phyloP scores from a whole-genome alignment of 2,329 filamentous ascomycete species.

The Emericellopsis atlantica region DNA sequence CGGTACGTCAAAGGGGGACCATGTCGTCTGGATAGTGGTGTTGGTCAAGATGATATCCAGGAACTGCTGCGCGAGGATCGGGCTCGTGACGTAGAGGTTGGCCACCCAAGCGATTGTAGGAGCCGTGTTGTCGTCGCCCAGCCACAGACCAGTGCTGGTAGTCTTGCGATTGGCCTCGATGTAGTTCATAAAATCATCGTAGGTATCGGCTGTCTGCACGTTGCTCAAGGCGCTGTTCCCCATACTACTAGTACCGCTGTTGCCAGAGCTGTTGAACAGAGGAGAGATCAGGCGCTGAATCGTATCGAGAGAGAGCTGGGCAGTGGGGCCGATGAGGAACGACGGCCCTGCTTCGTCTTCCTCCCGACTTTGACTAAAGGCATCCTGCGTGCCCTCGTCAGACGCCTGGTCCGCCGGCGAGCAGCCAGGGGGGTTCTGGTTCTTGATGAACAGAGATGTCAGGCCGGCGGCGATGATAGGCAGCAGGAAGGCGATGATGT shows the following conservation, averaged over 20 bases:
- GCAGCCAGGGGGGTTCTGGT: constrained; percentile 39
- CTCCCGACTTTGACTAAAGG: constrained; percentile 18
- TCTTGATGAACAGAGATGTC: constrained; percentile 61
- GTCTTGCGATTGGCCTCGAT: constrained; percentile 51
- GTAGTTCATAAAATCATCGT: constrained; percentile 55
- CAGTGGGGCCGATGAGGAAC: constrained; percentile 19
- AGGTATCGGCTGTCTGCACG: constrained; percentile 45
- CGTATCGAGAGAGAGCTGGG: constrained; percentile 19
- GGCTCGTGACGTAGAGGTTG: constrained; percentile 42
- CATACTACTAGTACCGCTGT: constrained; percentile 4
- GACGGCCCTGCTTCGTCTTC: constrained; percentile 9
- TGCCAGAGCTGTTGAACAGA: constrained; percentile 18
- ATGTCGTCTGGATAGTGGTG: constrained; percentile 58
- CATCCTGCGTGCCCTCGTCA: constrained; percentile 22
- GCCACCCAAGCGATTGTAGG: constrained; percentile 63
- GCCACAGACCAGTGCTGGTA: constrained; percentile 65
- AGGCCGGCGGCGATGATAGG: constrained; percentile 71
- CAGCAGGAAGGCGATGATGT: constrained; percentile 60
- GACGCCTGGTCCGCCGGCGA: constrained; percentile 33
- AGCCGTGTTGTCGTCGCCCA: constrained; percentile 45
- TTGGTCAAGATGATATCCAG: constrained; percentile 55
- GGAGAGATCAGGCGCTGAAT: constrained; percentile 24
- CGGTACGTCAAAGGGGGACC: constrained; percentile 62
- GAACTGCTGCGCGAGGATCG: constrained; percentile 52
- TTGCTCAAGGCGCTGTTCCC: constrained; percentile 8